Evolutionary conservation across 2,329 filamentous ascomycete genomes (phyloP).

Genomic region (Clarireedia sp.): DNA sequence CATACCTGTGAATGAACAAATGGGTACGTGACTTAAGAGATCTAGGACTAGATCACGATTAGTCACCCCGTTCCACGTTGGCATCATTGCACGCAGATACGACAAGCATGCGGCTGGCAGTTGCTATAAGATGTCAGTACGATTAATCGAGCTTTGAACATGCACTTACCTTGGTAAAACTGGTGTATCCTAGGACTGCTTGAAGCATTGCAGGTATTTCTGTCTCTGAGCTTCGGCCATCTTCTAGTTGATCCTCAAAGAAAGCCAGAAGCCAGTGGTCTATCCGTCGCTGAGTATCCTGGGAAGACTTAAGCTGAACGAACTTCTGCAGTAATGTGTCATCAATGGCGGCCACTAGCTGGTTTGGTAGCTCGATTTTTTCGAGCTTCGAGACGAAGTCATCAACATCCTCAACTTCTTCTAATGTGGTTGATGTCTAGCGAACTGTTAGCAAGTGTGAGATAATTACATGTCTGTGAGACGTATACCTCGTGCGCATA

Average conservation of each 20-base stretch:
- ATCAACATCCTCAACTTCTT: slow-evolving; percentile 67
- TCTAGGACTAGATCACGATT: slow-evolving; percentile 47
- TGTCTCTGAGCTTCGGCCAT: slow-evolving; percentile 42
- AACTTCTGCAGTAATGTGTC: slow-evolving; percentile 76
- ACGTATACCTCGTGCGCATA: slow-evolving; percentile 56
- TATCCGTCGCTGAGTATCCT: slow-evolving; percentile 43
- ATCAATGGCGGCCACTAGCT: slow-evolving; percentile 67
- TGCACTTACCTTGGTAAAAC: slow-evolving; percentile 43
- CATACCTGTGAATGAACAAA: slow-evolving; percentile 49
- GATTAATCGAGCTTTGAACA: not conserved
- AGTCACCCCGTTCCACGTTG: slow-evolving; percentile 53
- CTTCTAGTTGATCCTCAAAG: slow-evolving; percentile 45
- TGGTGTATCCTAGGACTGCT: slow-evolving; percentile 47
- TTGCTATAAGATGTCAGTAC: slow-evolving; percentile 22
- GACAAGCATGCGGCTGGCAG: slow-evolving; percentile 34
- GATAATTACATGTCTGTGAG: not conserved
- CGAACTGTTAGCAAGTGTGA: slow-evolving; percentile 1
- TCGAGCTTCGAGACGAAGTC: slow-evolving; percentile 67
- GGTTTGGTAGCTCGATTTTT: slow-evolving; percentile 72
- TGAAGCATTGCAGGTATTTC: slow-evolving; percentile 47
- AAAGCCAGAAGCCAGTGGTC: slow-evolving; percentile 51
- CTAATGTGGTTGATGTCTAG: slow-evolving; percentile 57
- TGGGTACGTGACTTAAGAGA: slow-evolving; percentile 47
- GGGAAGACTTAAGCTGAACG: slow-evolving; percentile 53
- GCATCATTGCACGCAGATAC: slow-evolving; percentile 46